phyloP scores from a whole-genome alignment of 2,329 filamentous ascomycete genomes.

The Cephalotrichum gorgonifer region DNA sequence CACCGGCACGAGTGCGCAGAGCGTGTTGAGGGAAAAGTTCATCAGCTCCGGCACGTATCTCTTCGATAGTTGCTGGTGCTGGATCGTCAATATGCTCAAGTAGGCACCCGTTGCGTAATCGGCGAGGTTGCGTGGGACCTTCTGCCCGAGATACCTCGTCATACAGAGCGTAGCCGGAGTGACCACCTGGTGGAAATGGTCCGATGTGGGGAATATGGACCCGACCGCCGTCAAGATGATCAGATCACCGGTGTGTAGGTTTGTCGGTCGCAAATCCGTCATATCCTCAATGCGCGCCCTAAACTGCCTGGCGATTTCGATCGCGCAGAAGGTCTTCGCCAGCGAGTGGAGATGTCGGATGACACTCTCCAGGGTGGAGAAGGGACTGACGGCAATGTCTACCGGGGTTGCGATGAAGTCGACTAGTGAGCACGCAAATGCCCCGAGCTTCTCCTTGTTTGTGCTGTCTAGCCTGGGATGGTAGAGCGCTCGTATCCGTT shows the following conservation, averaged over 20 bases:
- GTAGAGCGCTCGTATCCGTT: slow-evolving; percentile 84
- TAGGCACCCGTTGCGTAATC: slow-evolving; percentile 69
- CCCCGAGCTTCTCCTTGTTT: slow-evolving; percentile 73
- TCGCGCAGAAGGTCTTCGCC: slow-evolving; percentile 73
- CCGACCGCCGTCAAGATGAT: slow-evolving; percentile 74
- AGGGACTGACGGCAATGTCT: slow-evolving; percentile 35
- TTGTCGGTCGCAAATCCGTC: slow-evolving; percentile 33
- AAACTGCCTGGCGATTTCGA: slow-evolving; percentile 69
- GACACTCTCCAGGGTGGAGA: slow-evolving; percentile 64
- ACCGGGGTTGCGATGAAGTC: slow-evolving; percentile 44
- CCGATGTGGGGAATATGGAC: slow-evolving; percentile 84
- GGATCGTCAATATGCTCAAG: slow-evolving; percentile 65
- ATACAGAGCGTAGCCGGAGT: slow-evolving; percentile 86
- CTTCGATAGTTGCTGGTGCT: slow-evolving; percentile 77
- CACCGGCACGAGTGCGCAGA: slow-evolving; percentile 55
- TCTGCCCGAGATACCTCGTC: slow-evolving; percentile 71
- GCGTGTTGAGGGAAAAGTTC: slow-evolving; percentile 67
- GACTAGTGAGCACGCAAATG: slow-evolving; percentile 57
- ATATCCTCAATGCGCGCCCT: slow-evolving; percentile 59
- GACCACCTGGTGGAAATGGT: slow-evolving; percentile 92
- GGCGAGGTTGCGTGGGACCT: slow-evolving; percentile 50
- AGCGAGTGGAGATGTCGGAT: slow-evolving; percentile 89
- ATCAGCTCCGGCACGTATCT: slow-evolving; percentile 83
- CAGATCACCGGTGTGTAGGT: slow-evolving; percentile 59
- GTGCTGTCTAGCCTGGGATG: slow-evolving; percentile 75